Percentiles rank a stretch among this genome's conserved stretches.
Conservation (phyloP, 176 grass and related monocot genomes). For the Juncus inflexus region DNA sequence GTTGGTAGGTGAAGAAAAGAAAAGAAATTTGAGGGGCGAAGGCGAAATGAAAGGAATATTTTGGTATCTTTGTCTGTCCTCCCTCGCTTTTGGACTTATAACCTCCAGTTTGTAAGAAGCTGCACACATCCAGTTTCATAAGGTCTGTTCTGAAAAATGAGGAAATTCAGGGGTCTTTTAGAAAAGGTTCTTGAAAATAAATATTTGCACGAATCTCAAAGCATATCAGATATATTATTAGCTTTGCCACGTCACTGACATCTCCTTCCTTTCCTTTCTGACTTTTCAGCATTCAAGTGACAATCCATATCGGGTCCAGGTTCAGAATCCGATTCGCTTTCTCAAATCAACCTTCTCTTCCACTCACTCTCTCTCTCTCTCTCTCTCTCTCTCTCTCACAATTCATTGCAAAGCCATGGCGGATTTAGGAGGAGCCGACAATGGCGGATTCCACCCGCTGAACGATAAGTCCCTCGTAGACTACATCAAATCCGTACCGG, state of each 20-base stretch:
- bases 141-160: no score
- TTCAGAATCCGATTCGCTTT: slow-evolving; percentile 25
- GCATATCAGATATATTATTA: no score
- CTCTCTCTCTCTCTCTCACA: background rate
- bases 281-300: background rate
- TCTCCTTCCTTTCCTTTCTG: background rate
- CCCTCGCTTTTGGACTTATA: slow-evolving; percentile 7
- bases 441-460: slow-evolving; percentile 47
- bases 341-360: background rate
- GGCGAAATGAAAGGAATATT: background rate
- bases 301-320: slow-evolving; percentile 37
- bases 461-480: slow-evolving; percentile 64
- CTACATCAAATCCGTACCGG: slow-evolving; percentile 75
- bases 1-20: background rate
- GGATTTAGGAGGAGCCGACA: slow-evolving; percentile 14
- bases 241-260: no score
- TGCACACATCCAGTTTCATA: no score
- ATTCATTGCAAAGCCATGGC: no score
- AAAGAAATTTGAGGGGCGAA: background rate
- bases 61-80: slow-evolving; percentile 16
- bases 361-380: background rate
- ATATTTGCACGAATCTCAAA: no score
- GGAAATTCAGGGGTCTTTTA: no score
- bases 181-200: no score
- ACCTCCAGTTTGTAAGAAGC: no score